These are phyloP conservation scores for Trichosporon faecale DNA, from an alignment of 1,284 basidiomycete species.

Conservation along the genomic window DNA sequence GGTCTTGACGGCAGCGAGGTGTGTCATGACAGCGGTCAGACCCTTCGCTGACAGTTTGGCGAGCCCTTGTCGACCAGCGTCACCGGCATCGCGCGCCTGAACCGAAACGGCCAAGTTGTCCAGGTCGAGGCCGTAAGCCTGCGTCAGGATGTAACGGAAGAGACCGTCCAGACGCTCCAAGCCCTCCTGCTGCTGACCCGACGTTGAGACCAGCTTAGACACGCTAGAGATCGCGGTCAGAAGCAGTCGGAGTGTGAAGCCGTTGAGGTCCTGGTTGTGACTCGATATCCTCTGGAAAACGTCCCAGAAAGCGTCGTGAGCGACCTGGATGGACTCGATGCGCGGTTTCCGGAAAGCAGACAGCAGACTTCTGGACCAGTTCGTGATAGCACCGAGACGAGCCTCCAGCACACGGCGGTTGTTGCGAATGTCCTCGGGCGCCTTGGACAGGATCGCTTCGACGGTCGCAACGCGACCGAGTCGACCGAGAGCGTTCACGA, in stretches of 20 bases:
- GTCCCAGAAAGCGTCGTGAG: conserved; percentile 22
- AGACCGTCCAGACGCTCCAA: conserved; percentile 16
- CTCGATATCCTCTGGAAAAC: conserved; percentile 18
- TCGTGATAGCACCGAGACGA: conserved; percentile 21
- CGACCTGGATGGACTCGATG: conserved; percentile 7
- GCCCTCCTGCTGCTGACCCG: background rate
- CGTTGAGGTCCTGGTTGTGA: background rate
- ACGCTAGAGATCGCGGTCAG: conserved; percentile 14
- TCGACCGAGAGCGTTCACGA: conserved; percentile 14
- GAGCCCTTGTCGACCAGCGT: background rate
- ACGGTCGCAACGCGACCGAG: conserved; percentile 13
- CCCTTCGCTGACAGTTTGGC: conserved; percentile 11
- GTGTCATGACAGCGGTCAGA: conserved; percentile 17
- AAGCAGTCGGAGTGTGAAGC: conserved; percentile 20
- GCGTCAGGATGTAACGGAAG: conserved; percentile 13
- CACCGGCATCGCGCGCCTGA: background rate
- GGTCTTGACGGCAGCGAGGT: conserved; percentile 3
- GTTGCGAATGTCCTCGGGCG: conserved; percentile 14
- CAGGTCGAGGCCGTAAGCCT: conserved; percentile 24
- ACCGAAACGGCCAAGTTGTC: conserved; percentile 20
- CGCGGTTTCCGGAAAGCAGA: background rate
- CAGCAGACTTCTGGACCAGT: conserved; percentile 15
- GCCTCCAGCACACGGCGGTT: conserved; percentile 9
- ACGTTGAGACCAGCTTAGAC: background rate
- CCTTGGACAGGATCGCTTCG: conserved; percentile 15